Percentiles rank a stretch among this genome's conserved stretches.
phyloP scores from a whole-genome alignment of 768 basidiomycete species.

The Boletus patriciae region DNA sequence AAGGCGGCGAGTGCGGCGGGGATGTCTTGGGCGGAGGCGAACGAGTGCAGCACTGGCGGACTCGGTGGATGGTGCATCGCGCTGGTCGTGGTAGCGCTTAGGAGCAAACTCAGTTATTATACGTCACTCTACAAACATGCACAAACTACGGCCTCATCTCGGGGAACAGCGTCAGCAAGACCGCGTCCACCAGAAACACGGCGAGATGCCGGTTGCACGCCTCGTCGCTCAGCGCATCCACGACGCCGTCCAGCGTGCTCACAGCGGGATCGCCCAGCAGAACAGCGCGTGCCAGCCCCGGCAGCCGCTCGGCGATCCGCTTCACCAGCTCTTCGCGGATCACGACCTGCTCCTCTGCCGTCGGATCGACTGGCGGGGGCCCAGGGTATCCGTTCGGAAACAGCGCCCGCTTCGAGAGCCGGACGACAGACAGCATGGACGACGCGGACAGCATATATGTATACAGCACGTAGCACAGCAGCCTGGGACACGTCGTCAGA shows the following conservation, averaged over 20 bases:
- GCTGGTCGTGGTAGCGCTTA: background rate
- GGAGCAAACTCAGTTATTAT: background rate
- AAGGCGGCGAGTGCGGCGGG: slow-evolving; percentile 72
- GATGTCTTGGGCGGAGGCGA: slow-evolving; percentile 56
- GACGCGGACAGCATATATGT: slow-evolving; percentile 51
- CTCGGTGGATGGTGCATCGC: slow-evolving; percentile 54
- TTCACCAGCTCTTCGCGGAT: slow-evolving; percentile 46
- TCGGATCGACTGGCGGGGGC: slow-evolving; percentile 69
- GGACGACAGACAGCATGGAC: slow-evolving; percentile 53
- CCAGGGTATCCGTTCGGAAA: slow-evolving; percentile 92
- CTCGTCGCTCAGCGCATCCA: slow-evolving; percentile 60
- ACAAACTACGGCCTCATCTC: slow-evolving; percentile 50
- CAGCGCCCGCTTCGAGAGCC: slow-evolving; percentile 63
- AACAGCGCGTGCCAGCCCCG: slow-evolving; percentile 18
- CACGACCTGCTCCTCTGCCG: slow-evolving; percentile 67
- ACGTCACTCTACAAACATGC: slow-evolving; percentile 30
- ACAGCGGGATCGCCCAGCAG: slow-evolving; percentile 52
- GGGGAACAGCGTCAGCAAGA: slow-evolving; percentile 74
- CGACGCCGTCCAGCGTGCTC: slow-evolving; percentile 48
- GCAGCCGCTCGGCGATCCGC: slow-evolving; percentile 42
- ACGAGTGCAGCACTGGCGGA: slow-evolving; percentile 71
- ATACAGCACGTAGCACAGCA: slow-evolving; percentile 69
- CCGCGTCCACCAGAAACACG: slow-evolving; percentile 68
- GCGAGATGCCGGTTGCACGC: slow-evolving; percentile 80
- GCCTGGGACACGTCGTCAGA: slow-evolving; percentile 39